These are phyloP conservation scores for Garcia nutans DNA, from an alignment of 345 rosid genomes.

Conservation along the genomic window DNA sequence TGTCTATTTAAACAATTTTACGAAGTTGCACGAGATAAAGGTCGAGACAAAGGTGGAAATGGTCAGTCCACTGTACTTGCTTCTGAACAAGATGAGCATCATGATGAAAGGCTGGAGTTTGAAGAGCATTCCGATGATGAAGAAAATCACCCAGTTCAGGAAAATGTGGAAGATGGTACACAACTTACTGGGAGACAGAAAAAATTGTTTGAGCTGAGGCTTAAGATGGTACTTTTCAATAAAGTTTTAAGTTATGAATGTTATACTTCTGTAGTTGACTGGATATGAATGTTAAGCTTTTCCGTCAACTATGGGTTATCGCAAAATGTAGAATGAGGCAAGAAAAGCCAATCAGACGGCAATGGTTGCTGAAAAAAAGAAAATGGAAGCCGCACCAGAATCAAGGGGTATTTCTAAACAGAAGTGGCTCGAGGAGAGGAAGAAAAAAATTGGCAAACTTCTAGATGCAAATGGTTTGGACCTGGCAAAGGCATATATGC, in stretches of 20 bases:
- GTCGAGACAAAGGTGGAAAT: constrained; percentile 34
- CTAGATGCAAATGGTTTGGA: constrained; percentile 93
- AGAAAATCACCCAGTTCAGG: constrained; percentile 37
- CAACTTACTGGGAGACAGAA: constrained; percentile 87
- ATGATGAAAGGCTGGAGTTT: constrained; percentile 32
- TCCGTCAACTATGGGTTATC: constrained; percentile 4
- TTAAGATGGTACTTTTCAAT: constrained; percentile 62
- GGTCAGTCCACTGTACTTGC: constrained; percentile 20
- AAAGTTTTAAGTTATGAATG: not conserved
- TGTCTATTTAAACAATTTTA: constrained; percentile 12
- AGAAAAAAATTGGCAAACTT: constrained; percentile 84
- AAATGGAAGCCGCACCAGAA: constrained; percentile 79
- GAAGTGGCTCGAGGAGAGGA: constrained; percentile 90
- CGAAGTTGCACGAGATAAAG: constrained; percentile 42
- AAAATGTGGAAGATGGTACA: constrained; percentile 46
- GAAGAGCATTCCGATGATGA: constrained; percentile 48
- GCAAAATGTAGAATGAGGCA: constrained; percentile 60
- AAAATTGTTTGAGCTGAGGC: constrained; percentile 70
- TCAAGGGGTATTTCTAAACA: constrained; percentile 88
- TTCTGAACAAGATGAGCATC: constrained; percentile 31
- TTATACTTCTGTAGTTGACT: not conserved
- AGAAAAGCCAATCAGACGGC: constrained; percentile 88
- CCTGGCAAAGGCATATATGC: constrained; percentile 73
- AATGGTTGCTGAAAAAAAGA: constrained; percentile 86
- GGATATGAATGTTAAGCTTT: not conserved